A percentile compares a stretch with the other conserved stretches of the same genome.
phyloP scores from a whole-genome alignment of 169 alveolate genomes.

The Condylostoma magnum region DNA sequence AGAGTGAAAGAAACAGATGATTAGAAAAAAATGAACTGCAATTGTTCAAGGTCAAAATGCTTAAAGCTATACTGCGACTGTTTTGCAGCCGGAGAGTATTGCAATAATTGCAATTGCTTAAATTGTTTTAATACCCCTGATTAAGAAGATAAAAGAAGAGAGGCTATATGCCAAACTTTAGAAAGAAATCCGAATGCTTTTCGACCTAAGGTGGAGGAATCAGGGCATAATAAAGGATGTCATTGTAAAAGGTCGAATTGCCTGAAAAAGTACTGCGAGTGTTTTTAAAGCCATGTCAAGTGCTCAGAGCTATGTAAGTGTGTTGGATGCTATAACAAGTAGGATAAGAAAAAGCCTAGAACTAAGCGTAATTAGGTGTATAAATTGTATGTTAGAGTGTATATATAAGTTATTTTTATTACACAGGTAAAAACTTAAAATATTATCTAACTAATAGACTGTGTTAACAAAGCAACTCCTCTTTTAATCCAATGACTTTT shows the following conservation, averaged over 20 bases:
- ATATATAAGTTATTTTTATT: too few species aligned
- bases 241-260: slow-evolving; percentile 74
- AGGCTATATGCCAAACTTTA: slow-evolving; percentile 58
- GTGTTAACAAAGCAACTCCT: slow-evolving; percentile 92
- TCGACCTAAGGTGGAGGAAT: slow-evolving; percentile 24
- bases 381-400: too few species aligned
- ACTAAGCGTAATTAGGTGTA: too few species aligned
- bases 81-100: slow-evolving; percentile 74
- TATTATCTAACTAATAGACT: slow-evolving; percentile 75
- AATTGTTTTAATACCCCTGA: slow-evolving; percentile 74
- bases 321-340: slow-evolving; percentile 46
- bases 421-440: not conserved
- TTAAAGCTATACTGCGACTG: slow-evolving; percentile 88
- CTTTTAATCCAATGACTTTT: slow-evolving; percentile 91
- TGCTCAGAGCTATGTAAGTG: slow-evolving; percentile 71
- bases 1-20: not conserved
- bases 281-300: slow-evolving; percentile 55
- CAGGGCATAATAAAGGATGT: slow-evolving; percentile 57
- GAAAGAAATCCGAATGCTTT: slow-evolving; percentile 83
- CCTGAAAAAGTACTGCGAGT: slow-evolving; percentile 77
- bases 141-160: slow-evolving; percentile 62
- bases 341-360: too few species aligned
- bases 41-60: slow-evolving; percentile 83
- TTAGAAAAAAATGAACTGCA: slow-evolving; percentile 44
- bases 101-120: slow-evolving; percentile 78